Percentiles rank a stretch among this genome's conserved stretches.
Conservation (phyloP, 164 flowering plant genomes). For the Kalanchoe fedtschenkoi region DNA sequence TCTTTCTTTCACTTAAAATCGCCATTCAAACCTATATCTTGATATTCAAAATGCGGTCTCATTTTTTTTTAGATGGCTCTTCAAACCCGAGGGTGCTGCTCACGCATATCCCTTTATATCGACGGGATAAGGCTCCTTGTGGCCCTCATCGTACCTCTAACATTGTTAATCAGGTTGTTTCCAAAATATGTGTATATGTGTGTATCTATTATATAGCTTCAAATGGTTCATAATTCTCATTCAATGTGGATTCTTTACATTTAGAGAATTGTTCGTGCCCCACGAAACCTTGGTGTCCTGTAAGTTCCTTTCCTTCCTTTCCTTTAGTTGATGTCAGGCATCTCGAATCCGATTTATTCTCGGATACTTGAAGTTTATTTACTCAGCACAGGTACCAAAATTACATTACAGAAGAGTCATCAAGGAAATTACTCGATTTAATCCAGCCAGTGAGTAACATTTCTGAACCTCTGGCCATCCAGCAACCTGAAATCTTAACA, state of each 20-base stretch:
- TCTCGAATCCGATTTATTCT: background rate
- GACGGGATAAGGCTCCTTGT: constrained; percentile 63
- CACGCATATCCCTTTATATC: constrained; percentile 88
- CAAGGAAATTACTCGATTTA: constrained; percentile 41
- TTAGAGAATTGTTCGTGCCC: constrained; percentile 41
- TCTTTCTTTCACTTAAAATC: background rate
- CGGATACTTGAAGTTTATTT: background rate
- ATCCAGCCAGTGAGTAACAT: constrained; percentile 58
- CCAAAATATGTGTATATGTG: background rate
- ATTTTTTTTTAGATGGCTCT: constrained; percentile 23
- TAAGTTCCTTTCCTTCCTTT: constrained; percentile 25
- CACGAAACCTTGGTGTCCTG: constrained; percentile 39
- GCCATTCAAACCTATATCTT: background rate
- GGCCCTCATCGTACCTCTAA: constrained; percentile 67
- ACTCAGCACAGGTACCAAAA: constrained; percentile 44
- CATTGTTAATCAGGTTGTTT: constrained; percentile 66
- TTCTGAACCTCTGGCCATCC: constrained; percentile 3
- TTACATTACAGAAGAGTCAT: constrained; percentile 59
- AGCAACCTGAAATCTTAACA: background rate
- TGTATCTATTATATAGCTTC: background rate
- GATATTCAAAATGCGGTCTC: background rate
- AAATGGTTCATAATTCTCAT: background rate
- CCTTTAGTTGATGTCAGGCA: background rate
- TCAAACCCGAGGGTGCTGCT: constrained; percentile 52
- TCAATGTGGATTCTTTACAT: constrained; percentile 2